phyloP scores from a whole-genome alignment of 108 stramenopile species.

The Aurantiochytrium sp. region DNA sequence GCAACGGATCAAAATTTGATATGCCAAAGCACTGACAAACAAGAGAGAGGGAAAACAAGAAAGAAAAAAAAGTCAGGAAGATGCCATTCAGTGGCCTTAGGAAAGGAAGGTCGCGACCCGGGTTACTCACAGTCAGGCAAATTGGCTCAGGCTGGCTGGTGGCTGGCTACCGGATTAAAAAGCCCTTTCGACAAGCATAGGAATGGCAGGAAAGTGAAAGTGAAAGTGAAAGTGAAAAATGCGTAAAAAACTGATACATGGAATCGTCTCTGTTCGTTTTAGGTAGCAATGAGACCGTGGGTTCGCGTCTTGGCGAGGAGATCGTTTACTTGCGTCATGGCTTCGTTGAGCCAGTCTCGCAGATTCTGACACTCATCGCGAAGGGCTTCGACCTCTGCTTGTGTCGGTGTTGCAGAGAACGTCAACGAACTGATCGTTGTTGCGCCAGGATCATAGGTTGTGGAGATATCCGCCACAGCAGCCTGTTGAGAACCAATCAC shows the following conservation, averaged over 20 bases:
- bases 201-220: neutral
- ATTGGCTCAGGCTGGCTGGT: too few relatives aligned
- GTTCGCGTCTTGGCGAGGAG: neutral
- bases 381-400: neutral
- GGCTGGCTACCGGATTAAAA: too few relatives aligned
- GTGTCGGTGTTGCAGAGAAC: neutral
- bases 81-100: too few relatives aligned
- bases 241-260: neutral
- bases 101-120: too few relatives aligned
- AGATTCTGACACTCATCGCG: neutral
- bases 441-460: neutral
- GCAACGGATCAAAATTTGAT: too few relatives aligned
- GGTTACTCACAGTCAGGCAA: too few relatives aligned
- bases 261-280: too few relatives aligned
- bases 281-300: neutral
- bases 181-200: too few relatives aligned
- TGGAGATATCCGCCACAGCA: neutral
- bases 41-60: too few relatives aligned
- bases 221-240: neutral
- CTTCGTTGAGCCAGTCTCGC: neutral
- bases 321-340: neutral
- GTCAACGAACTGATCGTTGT: neutral
- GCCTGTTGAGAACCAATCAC: neutral
- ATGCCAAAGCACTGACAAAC: too few relatives aligned
- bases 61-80: too few relatives aligned